Evolutionary conservation across 495 filamentous ascomycete species (phyloP).

Genomic region (Evernia prunastri): DNA sequence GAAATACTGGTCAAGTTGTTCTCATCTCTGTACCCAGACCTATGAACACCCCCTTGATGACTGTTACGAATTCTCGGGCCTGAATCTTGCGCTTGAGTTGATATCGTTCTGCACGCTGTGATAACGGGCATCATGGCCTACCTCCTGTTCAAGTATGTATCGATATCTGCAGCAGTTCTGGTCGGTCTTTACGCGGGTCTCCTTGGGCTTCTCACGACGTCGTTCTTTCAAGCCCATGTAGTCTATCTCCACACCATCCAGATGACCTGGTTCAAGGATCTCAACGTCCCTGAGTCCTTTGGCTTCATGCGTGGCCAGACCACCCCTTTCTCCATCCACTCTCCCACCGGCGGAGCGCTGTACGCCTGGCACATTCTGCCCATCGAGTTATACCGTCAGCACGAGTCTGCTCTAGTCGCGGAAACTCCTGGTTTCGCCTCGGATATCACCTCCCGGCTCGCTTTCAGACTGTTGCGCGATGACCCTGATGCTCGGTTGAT

Average conservation of each 20-base stretch:
- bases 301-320: conserved; percentile 55
- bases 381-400: conserved; percentile 52
- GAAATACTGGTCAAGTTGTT: no score
- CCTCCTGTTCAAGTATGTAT: conserved; percentile 33
- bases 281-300: conserved; percentile 43
- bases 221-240: conserved; percentile 42
- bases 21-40: no score
- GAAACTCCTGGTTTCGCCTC: conserved; percentile 45
- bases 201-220: conserved; percentile 40
- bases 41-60: no score
- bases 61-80: no score
- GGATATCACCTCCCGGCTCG: conserved; percentile 48
- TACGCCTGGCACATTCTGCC: conserved; percentile 72
- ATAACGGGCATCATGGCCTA: conserved; percentile 5
- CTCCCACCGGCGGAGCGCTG: conserved; percentile 49
- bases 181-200: conserved; percentile 36
- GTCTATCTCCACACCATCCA: conserved; percentile 43
- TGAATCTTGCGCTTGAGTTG: no score
- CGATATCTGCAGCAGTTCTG: conserved; percentile 25
- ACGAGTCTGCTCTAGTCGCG: conserved; percentile 46
- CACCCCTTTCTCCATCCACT: conserved; percentile 56
- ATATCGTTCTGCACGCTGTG: not conserved
- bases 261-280: conserved; percentile 46
- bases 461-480: conserved; percentile 54
- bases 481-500: conserved; percentile 56